Percentiles rank a stretch among this genome's conserved stretches.
Conservation (phyloP, 2,329 filamentous ascomycete genomes). For the Penicillium janthinellum region DNA sequence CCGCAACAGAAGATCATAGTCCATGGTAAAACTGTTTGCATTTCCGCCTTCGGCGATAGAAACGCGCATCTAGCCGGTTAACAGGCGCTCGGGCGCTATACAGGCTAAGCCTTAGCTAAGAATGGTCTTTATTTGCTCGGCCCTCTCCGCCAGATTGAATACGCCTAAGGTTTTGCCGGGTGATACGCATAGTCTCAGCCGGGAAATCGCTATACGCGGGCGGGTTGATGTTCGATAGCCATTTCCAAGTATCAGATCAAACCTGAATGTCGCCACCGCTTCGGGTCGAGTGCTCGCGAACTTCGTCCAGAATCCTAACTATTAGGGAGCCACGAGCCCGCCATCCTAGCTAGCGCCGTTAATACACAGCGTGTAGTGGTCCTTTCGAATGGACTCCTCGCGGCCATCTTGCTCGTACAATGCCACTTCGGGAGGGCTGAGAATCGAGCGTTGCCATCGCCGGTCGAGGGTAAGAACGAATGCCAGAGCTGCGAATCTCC, state of each 20-base stretch:
- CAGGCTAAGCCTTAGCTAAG: slow-evolving; percentile 3
- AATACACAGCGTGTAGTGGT: slow-evolving; percentile 1
- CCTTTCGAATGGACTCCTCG: slow-evolving; percentile 2
- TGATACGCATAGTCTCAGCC: slow-evolving; percentile 5
- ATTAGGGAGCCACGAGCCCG: not conserved
- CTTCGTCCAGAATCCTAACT: slow-evolving; percentile 2
- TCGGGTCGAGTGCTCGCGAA: slow-evolving; percentile 3
- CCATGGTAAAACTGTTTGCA: slow-evolving; percentile 25
- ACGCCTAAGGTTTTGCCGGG: not conserved
- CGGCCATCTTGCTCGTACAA: not conserved
- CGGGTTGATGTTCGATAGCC: slow-evolving; percentile 6
- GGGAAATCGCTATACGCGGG: slow-evolving; percentile 1
- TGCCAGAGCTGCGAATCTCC: slow-evolving; percentile 46
- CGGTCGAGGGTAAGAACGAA: slow-evolving; percentile 46
- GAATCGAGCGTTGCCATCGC: slow-evolving; percentile 33
- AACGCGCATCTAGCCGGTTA: slow-evolving; percentile 8
- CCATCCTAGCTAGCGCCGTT: slow-evolving; percentile 2
- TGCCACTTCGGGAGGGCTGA: slow-evolving; percentile 37
- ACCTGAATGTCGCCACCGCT: slow-evolving; percentile 6
- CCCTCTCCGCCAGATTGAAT: slow-evolving; percentile 2
- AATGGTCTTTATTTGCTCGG: not conserved
- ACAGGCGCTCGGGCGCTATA: slow-evolving; percentile 5
- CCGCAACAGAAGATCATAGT: slow-evolving; percentile 49
- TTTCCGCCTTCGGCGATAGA: slow-evolving; percentile 42
- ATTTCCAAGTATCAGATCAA: slow-evolving; percentile 5